Conservation (phyloP, 2,329 filamentous ascomycete species). For the Beauveria asiatica region DNA sequence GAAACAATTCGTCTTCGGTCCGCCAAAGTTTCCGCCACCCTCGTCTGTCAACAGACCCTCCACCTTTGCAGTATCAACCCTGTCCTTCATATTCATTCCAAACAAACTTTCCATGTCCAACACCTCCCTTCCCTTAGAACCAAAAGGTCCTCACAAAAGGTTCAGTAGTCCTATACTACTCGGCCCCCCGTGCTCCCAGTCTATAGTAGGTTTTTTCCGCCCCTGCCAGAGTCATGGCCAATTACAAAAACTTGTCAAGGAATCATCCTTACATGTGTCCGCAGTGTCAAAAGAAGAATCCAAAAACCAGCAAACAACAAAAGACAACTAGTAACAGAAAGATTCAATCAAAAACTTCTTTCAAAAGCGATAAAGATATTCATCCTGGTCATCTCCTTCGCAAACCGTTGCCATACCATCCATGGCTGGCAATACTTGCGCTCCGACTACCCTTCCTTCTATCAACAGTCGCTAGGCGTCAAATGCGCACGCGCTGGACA, state of each 20-base stretch:
- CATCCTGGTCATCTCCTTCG: slow-evolving; percentile 1
- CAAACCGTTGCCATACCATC: not conserved
- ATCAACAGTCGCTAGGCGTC: slow-evolving; percentile 12
- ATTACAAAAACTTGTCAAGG: not conserved
- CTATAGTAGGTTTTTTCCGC: slow-evolving; percentile 6
- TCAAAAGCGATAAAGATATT: slow-evolving; percentile 5
- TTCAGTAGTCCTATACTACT: not conserved
- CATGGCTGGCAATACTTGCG: slow-evolving; percentile 7
- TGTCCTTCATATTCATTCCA: not conserved
- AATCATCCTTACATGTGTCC: not conserved
- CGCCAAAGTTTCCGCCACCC: not conserved
- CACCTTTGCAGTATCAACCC: not conserved
- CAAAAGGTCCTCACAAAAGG: not conserved
- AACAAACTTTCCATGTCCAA: not conserved
- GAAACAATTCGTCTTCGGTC: not conserved
- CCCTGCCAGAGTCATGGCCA: not conserved
- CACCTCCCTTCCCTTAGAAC: not conserved
- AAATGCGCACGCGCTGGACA: slow-evolving; percentile 4
- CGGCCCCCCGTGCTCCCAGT: not conserved
- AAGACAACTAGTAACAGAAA: slow-evolving; percentile 12
- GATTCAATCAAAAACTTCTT: not conserved
- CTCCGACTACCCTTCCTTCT: slow-evolving; percentile 17
- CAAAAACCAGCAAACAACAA: slow-evolving; percentile 11
- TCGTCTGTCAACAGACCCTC: not conserved
- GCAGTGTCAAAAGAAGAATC: slow-evolving; percentile 5